phyloP scores from a whole-genome alignment of 805 yeast genomes.

The Yamadazyma ubonensis region DNA sequence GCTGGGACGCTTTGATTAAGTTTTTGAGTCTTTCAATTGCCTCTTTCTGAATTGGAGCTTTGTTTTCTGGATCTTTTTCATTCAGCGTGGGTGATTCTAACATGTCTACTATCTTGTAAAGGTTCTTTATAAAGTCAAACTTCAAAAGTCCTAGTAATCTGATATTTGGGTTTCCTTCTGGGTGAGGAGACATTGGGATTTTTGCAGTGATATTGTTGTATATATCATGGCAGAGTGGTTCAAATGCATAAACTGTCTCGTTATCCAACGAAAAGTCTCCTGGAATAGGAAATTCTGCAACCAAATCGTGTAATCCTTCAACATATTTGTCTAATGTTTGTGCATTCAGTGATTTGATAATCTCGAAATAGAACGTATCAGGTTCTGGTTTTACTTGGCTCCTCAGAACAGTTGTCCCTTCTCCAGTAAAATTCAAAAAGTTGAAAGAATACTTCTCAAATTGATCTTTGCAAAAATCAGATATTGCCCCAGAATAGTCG shows the following conservation, averaged over 20 bases:
- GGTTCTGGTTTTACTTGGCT: not conserved
- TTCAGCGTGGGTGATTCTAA: no score
- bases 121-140: conserved; percentile 5
- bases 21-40: not conserved
- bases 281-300: not conserved
- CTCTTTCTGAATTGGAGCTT: not conserved
- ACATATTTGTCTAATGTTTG: not conserved
- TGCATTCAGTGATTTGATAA: conserved; percentile 1
- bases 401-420: not conserved
- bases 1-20: not conserved
- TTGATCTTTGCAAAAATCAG: not conserved
- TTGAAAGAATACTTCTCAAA: not conserved
- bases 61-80: not conserved
- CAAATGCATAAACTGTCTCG: conserved; percentile 3
- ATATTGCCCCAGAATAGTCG: not conserved
- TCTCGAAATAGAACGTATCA: not conserved
- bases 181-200: conserved; percentile 7
- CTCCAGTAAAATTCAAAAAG: not conserved
- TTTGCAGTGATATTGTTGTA: not conserved
- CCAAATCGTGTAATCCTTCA: not conserved
- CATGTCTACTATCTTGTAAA: not conserved
- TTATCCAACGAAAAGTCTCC: not conserved
- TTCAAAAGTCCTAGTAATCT: conserved; percentile 10
- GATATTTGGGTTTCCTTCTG: conserved; percentile 8
- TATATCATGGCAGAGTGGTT: not conserved